Base-by-base conservation (phyloP, 2,329 filamentous ascomycete species). In the Xylaria sp. region DNA sequence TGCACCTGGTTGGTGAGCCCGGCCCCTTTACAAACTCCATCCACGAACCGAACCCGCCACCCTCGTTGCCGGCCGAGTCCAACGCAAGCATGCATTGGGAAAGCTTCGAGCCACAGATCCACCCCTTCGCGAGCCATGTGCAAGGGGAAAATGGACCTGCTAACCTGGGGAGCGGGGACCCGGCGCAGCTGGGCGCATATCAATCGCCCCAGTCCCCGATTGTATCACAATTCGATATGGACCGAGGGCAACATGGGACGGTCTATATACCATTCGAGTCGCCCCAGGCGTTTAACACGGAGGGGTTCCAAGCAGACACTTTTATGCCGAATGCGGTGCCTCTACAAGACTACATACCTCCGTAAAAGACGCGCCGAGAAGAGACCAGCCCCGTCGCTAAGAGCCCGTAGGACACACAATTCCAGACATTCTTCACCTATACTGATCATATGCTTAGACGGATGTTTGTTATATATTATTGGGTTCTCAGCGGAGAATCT, bases 291-390 rank as follows among this genome's bases (percentile, higher is more conserved):
- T 73, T 68, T 28, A 50, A 63, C 46, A 12, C 66, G 1, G 59
- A 37, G 1, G 58, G 39, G 3, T 72, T 66, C n/a, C 62, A 58
- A 37, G 20, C 50, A 28, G 62, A 62, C 60, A 52, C 56, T 34
- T 72, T 59, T 23, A 67, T 70, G 61, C 67, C 68, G 32, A 70
- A 65, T 44, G 18, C 63, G 13, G 59, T 39, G 20, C 70, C 71
- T 23, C 52, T 70, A n/a, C 71, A 70, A 50, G 60, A 70, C 60
- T 72, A 70, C 54, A 63, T 70, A 39, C 67, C 67, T 44, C 65
- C 70, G 20, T 72, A 73, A 37, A 54, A 56, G 41, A 10, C 10
- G 37, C 9, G 39, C 34, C 20, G 44, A 12, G 28, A 25, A 25
- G 28, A 28, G 28, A 28, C 28, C 28, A 32, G 37, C 41, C 23